Evolutionary conservation across 2,329 filamentous ascomycete species (phyloP).

Genomic region (Acephala macrosclerotiorum): DNA sequence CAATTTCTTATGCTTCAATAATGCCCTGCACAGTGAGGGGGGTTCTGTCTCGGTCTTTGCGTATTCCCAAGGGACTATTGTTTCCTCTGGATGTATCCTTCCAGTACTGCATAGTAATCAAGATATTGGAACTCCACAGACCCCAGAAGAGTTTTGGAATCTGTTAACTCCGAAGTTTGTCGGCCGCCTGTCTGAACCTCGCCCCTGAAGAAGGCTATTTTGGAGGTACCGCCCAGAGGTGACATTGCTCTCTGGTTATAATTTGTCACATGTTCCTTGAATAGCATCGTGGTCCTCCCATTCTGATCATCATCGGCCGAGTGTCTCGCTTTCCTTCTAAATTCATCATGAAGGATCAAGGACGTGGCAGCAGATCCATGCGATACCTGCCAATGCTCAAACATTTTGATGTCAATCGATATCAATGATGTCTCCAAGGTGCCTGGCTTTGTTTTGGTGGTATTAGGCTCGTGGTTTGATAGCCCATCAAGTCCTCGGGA

Average conservation of each 20-base stretch:
- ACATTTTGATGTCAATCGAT: constrained; percentile 14
- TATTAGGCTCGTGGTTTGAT: not conserved
- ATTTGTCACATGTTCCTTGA: not conserved
- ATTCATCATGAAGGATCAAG: constrained; percentile 7
- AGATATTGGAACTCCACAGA: constrained; percentile 5
- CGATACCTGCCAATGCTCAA: constrained; percentile 5
- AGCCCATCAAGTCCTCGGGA: constrained; percentile 22
- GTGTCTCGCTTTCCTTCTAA: constrained; percentile 8
- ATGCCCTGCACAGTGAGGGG: constrained; percentile 8
- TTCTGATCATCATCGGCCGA: constrained; percentile 2
- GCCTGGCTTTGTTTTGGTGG: constrained; percentile 11
- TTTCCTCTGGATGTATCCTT: constrained; percentile 14
- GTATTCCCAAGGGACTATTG: not conserved
- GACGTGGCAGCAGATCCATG: constrained; percentile 13
- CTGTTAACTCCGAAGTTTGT: constrained; percentile 5
- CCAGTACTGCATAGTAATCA: not conserved
- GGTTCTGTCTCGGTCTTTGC: not conserved
- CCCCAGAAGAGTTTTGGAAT: not conserved
- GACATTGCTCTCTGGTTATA: not conserved
- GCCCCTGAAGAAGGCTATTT: constrained; percentile 5
- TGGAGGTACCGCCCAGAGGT: not conserved
- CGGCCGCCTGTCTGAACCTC: not conserved
- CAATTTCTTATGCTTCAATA: not conserved
- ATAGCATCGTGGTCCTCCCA: not conserved
- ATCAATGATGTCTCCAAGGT: not conserved